These are phyloP conservation scores for Discostella stelligeroides DNA, from an alignment of 108 stramenopile species.

Conservation along the genomic window DNA sequence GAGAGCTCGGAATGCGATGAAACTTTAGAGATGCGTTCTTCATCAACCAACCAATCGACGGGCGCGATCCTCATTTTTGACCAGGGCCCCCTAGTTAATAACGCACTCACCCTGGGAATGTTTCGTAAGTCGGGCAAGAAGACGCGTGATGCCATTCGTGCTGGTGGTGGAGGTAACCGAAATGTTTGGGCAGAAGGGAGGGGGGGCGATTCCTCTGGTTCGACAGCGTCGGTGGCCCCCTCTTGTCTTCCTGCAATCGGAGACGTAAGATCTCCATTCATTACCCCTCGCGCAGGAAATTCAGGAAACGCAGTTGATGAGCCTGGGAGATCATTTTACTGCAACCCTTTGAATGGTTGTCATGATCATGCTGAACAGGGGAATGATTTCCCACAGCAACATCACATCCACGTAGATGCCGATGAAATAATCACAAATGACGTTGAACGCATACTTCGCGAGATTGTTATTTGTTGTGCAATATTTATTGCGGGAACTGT, in stretches of 20 bases:
- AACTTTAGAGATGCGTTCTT: no score
- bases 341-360: conserved; percentile 6
- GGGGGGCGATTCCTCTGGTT: background rate
- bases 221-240: no score
- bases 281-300: no score
- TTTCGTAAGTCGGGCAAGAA: conserved; percentile 28
- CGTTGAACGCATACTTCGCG: conserved; percentile 20
- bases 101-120: no score
- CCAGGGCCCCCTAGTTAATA: no score
- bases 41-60: no score
- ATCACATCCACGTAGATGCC: background rate
- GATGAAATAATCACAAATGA: background rate
- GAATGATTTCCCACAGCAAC: background rate
- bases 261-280: no score
- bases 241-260: no score
- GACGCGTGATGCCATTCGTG: background rate
- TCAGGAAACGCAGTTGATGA: background rate
- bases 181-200: background rate
- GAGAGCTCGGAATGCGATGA: no score
- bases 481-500: conserved; percentile 33
- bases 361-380: background rate
- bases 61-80: no score
- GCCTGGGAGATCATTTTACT: background rate
- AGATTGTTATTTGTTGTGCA: conserved; percentile 22
- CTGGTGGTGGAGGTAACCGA: background rate